Evolutionary conservation across 208 protist genomes (phyloP), one percentile per base, ranked within the genome.

Genomic region (Trypanosoma congolense): DNA sequence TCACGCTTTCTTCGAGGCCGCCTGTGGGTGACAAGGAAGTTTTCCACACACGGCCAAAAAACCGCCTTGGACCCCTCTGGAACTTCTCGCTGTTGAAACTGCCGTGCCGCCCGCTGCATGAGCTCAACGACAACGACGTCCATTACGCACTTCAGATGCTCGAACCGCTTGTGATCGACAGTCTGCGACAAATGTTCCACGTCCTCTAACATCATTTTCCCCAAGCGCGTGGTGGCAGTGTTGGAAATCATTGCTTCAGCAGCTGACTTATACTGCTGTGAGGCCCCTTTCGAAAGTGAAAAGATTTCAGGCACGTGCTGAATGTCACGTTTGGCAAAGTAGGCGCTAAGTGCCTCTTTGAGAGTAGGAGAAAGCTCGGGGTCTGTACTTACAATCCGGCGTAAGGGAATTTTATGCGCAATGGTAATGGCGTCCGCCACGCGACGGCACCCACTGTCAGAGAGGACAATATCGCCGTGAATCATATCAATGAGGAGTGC

Each of bases 401-500:
- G 55, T 29, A 90, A 61, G 19, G 65, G 55, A 12, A 50, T 24
- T 8, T 82, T 69, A 31, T 84, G 67, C 2, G 31, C 28, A 5
- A 36, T 47, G 22, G 83, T 63, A 14, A 90, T 30, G 18, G 78
- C 70, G 53, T 56, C 45, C 2, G 61, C 77, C 1, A 87, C 67
- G 43, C 41, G 45, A 16, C 63, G 64, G 56, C 76, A 84, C 26
- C 56, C 70, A 25, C 9, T 29, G 41, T 90, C 83, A 1, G 31
- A 49, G 3, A 64, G 44, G 18, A 84, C 69, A 28, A 90, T 44
- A 33, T 90, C 83, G 12, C 69, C 74, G 41, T 86, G 65, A 6
- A 87, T 83, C 28, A 86, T 21, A 45, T 86, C 75, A 38, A 90
- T 61, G 22, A 90, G 60, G 16, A 84, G 61, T 52, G 75, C 72